Percentiles rank a stretch among this genome's conserved stretches.
Evolutionary conservation across 768 basidiomycete species (phyloP).

Genomic region (Pholiota conissans): DNA sequence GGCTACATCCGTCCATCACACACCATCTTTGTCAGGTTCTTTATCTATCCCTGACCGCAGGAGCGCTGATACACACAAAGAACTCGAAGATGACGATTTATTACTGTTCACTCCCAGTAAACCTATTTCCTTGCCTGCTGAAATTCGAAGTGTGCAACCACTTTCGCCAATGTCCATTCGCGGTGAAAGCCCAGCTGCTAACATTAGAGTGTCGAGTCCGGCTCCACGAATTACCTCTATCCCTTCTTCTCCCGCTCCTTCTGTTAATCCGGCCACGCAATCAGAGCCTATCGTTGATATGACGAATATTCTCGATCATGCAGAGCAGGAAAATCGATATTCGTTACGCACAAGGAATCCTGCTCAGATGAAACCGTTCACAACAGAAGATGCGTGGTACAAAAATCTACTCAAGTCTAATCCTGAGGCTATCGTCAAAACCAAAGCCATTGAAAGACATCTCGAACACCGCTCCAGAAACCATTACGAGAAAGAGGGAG

Average conservation of each 20-base stretch:
- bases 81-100: constrained; percentile 3
- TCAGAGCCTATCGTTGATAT: neutral
- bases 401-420: constrained; percentile 46
- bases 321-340: constrained; percentile 37
- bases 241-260: neutral
- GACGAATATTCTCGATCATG: neutral
- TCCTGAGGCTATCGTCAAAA: constrained; percentile 70
- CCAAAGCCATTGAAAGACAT: constrained; percentile 31
- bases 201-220: neutral
- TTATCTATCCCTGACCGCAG: neutral
- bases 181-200: neutral
- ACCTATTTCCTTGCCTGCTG: neutral
- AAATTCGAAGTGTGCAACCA: neutral
- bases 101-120: constrained; percentile 14
- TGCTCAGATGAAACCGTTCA: constrained; percentile 64
- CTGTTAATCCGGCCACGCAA: neutral
- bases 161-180: neutral
- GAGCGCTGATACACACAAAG: neutral
- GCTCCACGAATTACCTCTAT: neutral
- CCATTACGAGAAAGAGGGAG: constrained; percentile 30
- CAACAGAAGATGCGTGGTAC: constrained; percentile 54
- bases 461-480: constrained; percentile 24
- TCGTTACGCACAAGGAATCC: constrained; percentile 53
- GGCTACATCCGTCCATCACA: constrained; percentile 1
- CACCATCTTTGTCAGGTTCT: neutral